Evolutionary conservation across 129 eudicot species (phyloP).

Genomic region (Oenanthe sinensis): DNA sequence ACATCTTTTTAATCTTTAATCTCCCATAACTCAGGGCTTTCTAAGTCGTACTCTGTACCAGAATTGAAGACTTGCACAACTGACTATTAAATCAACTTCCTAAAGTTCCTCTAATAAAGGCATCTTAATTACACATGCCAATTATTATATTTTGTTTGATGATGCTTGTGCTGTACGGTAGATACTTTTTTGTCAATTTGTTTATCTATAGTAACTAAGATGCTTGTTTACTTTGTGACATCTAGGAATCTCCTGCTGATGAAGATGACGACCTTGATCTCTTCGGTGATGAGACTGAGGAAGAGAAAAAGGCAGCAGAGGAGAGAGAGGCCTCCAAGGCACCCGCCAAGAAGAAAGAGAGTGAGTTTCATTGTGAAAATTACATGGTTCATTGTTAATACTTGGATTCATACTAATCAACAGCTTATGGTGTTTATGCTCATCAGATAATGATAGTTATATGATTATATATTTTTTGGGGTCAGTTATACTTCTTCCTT

Average conservation of each 20-base stretch:
- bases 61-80: neutral
- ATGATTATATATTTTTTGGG: neutral
- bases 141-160: neutral
- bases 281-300: constrained; percentile 96
- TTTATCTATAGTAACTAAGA: neutral
- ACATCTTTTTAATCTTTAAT: too few relatives aligned
- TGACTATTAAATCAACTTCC: neutral
- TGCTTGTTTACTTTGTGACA: neutral
- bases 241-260: constrained; percentile 54
- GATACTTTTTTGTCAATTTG: neutral
- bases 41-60: neutral
- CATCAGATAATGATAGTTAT: neutral
- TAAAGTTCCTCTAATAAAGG: neutral
- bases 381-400: neutral
- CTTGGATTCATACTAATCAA: neutral
- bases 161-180: neutral
- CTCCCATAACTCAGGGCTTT: neutral
- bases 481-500: neutral
- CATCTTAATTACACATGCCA: neutral
- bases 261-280: constrained; percentile 95
- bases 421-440: neutral
- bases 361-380: constrained; percentile 35
- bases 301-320: constrained; percentile 90
- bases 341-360: constrained; percentile 87
- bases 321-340: constrained; percentile 77